Conservation (phyloP, 345 rosid genomes). For the Salix arbutifolia region DNA sequence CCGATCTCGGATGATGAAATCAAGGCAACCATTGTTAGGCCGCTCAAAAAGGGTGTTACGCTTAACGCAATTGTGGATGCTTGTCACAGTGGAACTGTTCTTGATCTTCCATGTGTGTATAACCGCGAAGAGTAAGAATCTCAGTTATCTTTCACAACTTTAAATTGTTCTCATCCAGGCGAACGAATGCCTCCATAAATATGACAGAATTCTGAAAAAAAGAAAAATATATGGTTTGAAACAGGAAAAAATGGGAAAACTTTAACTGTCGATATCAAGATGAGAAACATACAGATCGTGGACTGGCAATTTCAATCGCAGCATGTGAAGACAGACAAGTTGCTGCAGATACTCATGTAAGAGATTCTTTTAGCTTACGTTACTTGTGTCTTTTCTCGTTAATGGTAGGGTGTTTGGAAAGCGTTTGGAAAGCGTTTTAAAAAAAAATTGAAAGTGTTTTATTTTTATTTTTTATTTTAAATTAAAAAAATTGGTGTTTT, state of each 20-base stretch:
- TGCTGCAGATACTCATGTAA: conserved; percentile 19
- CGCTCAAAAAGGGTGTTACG: conserved; percentile 40
- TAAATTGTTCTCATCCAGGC: too few relatives aligned
- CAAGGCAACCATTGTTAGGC: conserved; percentile 41
- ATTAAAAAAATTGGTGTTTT: too few relatives aligned
- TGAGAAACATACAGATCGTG: conserved; percentile 20
- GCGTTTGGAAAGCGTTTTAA: too few relatives aligned
- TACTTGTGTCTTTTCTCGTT: not conserved
- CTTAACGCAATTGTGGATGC: conserved; percentile 65
- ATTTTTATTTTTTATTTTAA: too few relatives aligned
- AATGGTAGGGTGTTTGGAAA: too few relatives aligned
- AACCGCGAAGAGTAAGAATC: conserved; percentile 26
- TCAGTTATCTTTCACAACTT: not conserved
- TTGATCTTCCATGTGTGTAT: conserved; percentile 48
- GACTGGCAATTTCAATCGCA: conserved; percentile 23
- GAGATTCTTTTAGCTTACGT: not conserved
- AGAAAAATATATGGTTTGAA: not conserved
- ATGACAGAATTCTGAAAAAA: not conserved
- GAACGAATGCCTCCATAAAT: not conserved
- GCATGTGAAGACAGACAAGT: conserved; percentile 20
- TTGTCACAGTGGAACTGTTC: conserved; percentile 68
- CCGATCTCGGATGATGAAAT: conserved; percentile 45
- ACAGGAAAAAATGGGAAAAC: conserved; percentile 33
- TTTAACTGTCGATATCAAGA: conserved; percentile 17
- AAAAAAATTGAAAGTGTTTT: too few relatives aligned